Evolutionary conservation across 345 rosid genomes (phyloP).

Genomic region (Xanthoceras sorbifolium): DNA sequence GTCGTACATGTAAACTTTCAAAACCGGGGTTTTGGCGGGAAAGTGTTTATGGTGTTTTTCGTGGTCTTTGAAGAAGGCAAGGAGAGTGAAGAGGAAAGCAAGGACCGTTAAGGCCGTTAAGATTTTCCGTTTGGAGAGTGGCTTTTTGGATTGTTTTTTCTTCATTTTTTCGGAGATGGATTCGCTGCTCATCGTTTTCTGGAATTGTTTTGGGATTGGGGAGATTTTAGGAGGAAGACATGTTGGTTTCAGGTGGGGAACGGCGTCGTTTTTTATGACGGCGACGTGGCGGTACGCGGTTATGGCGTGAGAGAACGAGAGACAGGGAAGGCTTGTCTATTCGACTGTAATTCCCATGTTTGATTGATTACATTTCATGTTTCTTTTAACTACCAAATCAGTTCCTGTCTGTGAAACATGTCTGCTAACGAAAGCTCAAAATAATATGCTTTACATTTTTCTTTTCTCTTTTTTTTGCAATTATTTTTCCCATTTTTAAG

Average conservation of each 20-base stretch:
- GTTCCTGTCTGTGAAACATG: no score
- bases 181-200: neutral
- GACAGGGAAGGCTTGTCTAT: neutral
- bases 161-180: neutral
- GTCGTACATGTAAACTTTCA: slow-evolving; percentile 68
- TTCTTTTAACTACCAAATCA: neutral
- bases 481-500: no score
- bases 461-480: no score
- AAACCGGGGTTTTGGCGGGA: slow-evolving; percentile 10
- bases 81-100: neutral
- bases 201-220: neutral
- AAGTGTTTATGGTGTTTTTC: neutral
- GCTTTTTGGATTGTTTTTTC: neutral
- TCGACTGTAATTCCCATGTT: neutral
- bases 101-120: neutral
- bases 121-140: neutral
- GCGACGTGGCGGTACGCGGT: neutral
- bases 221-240: neutral
- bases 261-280: neutral
- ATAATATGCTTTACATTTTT: no score
- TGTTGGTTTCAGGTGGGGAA: no score
- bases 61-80: no score
- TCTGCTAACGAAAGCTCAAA: neutral
- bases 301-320: neutral
- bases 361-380: neutral